Percentiles rank a stretch among this genome's conserved stretches.
Conservation (phyloP, 805 yeast species). For the Starmerella potacharoeniae region DNA sequence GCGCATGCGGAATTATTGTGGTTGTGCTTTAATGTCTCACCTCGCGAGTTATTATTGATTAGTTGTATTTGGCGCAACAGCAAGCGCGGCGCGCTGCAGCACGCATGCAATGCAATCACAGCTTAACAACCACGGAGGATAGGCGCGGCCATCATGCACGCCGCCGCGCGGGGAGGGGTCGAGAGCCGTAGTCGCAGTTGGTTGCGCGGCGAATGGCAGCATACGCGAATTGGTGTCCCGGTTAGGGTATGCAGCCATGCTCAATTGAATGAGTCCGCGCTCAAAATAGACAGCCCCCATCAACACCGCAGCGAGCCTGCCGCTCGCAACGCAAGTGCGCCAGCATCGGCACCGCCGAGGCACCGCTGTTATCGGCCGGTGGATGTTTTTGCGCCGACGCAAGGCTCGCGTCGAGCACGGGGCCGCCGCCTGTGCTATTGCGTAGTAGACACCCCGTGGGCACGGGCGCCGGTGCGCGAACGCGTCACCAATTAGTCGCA, state of each 20-base stretch:
- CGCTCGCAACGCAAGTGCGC: no score
- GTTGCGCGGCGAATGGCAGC: not conserved
- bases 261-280: no score
- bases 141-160: not conserved
- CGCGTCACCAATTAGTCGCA: not conserved
- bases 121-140: not conserved
- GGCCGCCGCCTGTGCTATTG: not conserved
- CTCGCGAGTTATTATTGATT: not conserved
- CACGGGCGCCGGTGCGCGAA: not conserved
- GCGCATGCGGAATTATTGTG: not conserved
- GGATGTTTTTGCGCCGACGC: no score
- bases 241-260: not conserved
- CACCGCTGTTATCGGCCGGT: no score
- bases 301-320: no score
- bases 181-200: not conserved
- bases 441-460: not conserved
- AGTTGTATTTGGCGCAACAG: not conserved
- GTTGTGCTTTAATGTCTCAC: not conserved
- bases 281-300: no score
- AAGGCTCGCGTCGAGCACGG: no score
- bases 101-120: not conserved
- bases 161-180: not conserved
- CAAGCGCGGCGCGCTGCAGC: not conserved
- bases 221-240: not conserved
- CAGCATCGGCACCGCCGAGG: no score